A percentile compares a stretch with the other conserved stretches of the same genome.
phyloP scores from a whole-genome alignment of 305 asterid genomes.

The Petunia hybrid region DNA sequence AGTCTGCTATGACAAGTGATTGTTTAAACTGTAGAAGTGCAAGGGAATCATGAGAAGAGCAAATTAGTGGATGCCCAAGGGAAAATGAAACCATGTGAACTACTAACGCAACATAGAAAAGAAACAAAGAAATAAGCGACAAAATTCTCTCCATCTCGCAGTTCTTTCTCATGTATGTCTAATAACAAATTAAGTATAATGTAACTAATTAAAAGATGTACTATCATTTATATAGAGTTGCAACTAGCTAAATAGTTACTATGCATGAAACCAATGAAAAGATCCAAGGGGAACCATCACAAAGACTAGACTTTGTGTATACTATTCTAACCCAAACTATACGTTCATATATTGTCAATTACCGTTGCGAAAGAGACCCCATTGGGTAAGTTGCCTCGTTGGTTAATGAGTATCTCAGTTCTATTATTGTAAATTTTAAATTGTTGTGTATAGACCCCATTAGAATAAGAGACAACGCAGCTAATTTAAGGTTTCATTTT shows the following conservation, averaged over 20 bases:
- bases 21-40: not conserved
- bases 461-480: not conserved
- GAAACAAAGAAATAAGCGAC: not conserved
- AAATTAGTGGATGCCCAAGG: not conserved
- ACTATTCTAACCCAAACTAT: not conserved
- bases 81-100: not conserved
- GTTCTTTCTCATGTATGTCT: not conserved
- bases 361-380: not conserved
- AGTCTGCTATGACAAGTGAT: not conserved
- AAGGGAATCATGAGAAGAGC: slow-evolving; percentile 2
- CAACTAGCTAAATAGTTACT: too few relatives aligned
- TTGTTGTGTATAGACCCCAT: too few relatives aligned
- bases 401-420: not conserved
- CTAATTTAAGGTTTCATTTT: too few relatives aligned
- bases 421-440: not conserved
- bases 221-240: not conserved
- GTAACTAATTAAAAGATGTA: not conserved
- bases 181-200: not conserved
- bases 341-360: not conserved
- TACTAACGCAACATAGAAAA: not conserved
- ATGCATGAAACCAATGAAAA: not conserved
- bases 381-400: too few relatives aligned
- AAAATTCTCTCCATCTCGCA: not conserved
- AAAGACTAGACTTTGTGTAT: too few relatives aligned
- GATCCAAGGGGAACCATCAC: too few relatives aligned